Percentiles rank a stretch among this genome's conserved stretches.
phyloP scores from a whole-genome alignment of 2,329 filamentous ascomycete genomes.

The Kalmusia sp. region DNA sequence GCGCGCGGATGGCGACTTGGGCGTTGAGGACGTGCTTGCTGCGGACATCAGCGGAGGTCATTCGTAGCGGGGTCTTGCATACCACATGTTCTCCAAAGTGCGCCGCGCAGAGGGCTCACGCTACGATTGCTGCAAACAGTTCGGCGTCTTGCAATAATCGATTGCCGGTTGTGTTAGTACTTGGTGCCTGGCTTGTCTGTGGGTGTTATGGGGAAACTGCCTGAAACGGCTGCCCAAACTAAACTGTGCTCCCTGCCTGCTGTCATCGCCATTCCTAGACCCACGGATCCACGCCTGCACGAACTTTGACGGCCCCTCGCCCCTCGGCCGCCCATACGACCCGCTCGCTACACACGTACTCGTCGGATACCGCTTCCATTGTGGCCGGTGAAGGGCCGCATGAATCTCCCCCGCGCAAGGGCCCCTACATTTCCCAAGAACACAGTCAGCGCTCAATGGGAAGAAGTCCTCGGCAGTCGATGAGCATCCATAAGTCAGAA shows the following conservation, averaged over 20 bases:
- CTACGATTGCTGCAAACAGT: not conserved
- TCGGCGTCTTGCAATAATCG: not conserved
- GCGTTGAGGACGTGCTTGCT: conserved; percentile 99
- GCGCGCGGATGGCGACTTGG: conserved; percentile 92
- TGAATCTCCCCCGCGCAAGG: conserved; percentile 23
- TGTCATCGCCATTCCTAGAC: conserved; percentile 4
- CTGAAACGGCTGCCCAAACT: not conserved
- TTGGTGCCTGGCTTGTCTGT: not conserved
- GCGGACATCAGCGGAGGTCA: conserved; percentile 30
- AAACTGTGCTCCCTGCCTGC: not conserved
- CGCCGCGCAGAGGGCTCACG: not conserved
- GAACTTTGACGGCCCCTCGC: conserved; percentile 1
- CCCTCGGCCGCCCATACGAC: not conserved
- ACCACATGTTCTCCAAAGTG: conserved; percentile 31
- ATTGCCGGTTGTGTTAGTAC: not conserved
- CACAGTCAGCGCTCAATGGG: conserved; percentile 39
- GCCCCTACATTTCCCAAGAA: conserved; percentile 17
- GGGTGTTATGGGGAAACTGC: too few species aligned
- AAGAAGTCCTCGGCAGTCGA: conserved; percentile 33
- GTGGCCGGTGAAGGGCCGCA: conserved; percentile 19
- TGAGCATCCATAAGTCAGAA: conserved; percentile 39
- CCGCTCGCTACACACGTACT: conserved; percentile 14
- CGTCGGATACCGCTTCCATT: not conserved
- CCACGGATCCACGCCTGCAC: conserved; percentile 2
- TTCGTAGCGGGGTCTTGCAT: conserved; percentile 24